These are phyloP conservation scores for Anisodus tanguticus DNA, from an alignment of 257 asterid genomes.

Conservation along the genomic window DNA sequence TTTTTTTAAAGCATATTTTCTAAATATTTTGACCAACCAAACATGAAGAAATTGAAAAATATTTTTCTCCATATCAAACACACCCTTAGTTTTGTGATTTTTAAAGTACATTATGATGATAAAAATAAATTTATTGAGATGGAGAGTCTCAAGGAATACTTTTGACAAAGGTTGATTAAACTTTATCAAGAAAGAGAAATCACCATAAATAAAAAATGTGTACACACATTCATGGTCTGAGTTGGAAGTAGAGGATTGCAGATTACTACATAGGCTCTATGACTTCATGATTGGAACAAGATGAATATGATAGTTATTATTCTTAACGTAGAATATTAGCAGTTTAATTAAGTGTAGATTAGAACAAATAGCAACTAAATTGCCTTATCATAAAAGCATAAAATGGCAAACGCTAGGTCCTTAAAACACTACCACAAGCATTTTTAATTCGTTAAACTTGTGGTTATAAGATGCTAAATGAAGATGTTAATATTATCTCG, in stretches of 20 bases:
- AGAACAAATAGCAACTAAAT: background rate
- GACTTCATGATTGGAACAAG: background rate
- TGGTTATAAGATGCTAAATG: slow-evolving; percentile 12
- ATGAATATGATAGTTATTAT: background rate
- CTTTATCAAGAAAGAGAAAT: no score
- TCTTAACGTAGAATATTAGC: background rate
- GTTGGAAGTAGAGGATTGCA: background rate
- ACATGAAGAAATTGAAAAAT: no score
- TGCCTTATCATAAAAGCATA: background rate
- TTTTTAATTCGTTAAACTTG: background rate
- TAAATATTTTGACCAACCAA: no score
- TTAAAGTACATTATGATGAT: no score
- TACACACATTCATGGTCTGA: background rate
- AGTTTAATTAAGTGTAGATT: background rate
- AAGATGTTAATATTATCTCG: slow-evolving; percentile 25
- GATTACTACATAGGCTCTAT: background rate
- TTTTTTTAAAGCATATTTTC: no score
- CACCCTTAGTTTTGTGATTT: no score
- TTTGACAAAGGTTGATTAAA: no score
- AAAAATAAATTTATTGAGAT: no score
- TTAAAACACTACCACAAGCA: background rate
- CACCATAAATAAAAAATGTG: no score
- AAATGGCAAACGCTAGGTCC: slow-evolving; percentile 12
- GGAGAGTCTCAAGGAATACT: no score
- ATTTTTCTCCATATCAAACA: no score